Conservation (phyloP, 495 filamentous ascomycete genomes). For the Aspergillus ellipticus region DNA sequence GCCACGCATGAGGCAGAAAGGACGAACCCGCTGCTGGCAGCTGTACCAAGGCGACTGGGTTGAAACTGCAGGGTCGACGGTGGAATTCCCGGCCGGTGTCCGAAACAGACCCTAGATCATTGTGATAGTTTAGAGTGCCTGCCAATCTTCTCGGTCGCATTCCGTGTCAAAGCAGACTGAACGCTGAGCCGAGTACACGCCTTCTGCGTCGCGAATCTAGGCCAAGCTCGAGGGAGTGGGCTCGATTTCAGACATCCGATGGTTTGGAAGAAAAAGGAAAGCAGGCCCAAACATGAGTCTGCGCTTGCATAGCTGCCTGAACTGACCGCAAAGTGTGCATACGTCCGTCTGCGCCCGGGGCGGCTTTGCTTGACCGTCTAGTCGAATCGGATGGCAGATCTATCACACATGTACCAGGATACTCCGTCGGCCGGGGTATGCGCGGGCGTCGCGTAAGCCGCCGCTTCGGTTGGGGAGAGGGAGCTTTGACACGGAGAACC, state of each 20-base stretch:
- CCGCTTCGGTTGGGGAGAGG: background rate
- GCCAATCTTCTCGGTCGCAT: too few relatives aligned
- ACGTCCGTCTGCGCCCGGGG: background rate
- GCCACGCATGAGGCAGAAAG: background rate
- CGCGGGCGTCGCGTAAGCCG: too few relatives aligned
- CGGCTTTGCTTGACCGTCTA: background rate
- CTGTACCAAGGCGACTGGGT: background rate
- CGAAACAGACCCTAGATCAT: background rate
- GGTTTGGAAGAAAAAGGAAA: background rate
- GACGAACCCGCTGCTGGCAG: background rate
- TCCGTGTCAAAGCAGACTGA: background rate
- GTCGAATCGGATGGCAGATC: background rate
- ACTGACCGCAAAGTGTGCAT: background rate
- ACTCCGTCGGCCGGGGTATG: too few relatives aligned
- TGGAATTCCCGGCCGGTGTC: background rate
- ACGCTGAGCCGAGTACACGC: background rate
- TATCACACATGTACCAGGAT: too few relatives aligned
- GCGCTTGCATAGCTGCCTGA: background rate
- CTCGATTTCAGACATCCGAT: background rate
- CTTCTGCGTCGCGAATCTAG: background rate
- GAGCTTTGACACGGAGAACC: background rate
- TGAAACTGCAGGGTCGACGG: background rate
- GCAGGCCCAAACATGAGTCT: background rate
- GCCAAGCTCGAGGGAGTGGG: background rate
- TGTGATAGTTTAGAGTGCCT: background rate